Evolutionary conservation across 164 flowering plant genomes (phyloP).

Genomic region (Piper betle): DNA sequence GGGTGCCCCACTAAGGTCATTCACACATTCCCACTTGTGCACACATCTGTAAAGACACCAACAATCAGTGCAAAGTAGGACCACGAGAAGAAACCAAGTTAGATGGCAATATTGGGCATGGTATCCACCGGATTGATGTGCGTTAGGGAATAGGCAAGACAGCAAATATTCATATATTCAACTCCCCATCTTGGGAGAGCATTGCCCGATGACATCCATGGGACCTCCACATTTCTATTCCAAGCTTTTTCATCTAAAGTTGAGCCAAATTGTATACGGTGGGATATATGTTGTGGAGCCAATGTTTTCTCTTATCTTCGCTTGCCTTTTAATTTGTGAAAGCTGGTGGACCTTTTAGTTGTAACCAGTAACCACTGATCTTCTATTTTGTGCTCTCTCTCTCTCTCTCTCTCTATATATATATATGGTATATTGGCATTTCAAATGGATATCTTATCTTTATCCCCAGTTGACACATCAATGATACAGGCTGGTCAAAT

Average conservation of each 20-base stretch:
- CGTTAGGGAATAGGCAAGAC: background rate
- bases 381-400: too few species aligned
- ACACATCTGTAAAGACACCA: background rate
- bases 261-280: background rate
- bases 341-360: too few species aligned
- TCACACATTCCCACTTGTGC: background rate
- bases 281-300: background rate
- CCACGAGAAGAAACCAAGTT: background rate
- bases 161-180: too few species aligned
- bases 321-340: background rate
- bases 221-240: background rate
- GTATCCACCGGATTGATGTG: background rate
- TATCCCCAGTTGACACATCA: too few species aligned
- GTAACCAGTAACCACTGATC: too few species aligned
- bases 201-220: background rate
- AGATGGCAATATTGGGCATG: background rate
- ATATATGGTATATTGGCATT: too few species aligned
- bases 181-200: too few species aligned
- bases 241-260: background rate
- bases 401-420: too few species aligned
- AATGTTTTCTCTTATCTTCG: background rate
- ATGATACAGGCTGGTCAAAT: too few species aligned
- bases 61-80: background rate
- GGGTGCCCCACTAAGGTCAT: background rate
- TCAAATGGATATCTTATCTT: too few species aligned